phyloP scores from a whole-genome alignment of 1,284 basidiomycete genomes.

The Flammula alnicola region DNA sequence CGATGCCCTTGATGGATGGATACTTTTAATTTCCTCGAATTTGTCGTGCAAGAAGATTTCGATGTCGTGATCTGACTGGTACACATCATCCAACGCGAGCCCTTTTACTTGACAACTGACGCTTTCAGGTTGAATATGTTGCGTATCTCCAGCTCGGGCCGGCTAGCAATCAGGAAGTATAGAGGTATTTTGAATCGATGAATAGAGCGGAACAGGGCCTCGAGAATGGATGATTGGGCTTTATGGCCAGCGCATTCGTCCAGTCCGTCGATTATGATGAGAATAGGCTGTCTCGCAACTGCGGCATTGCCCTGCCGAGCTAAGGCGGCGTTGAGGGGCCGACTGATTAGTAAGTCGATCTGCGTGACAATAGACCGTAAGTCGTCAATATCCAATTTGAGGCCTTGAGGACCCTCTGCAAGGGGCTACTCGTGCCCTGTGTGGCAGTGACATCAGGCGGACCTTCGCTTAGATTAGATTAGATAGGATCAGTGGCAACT shows the following conservation, averaged over 20 bases:
- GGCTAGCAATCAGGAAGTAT: neutral
- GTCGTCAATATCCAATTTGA: too few species aligned
- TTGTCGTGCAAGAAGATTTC: neutral
- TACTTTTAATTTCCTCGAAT: neutral
- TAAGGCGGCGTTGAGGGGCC: neutral
- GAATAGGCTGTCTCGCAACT: neutral
- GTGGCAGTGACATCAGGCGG: too few species aligned
- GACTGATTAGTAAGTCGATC: neutral
- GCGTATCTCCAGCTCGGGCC: neutral
- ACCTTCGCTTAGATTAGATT: too few species aligned
- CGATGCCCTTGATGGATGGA: neutral
- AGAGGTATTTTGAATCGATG: neutral
- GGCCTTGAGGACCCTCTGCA: too few species aligned
- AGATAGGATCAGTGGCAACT: too few species aligned
- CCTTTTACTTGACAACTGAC: neutral
- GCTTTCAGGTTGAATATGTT: neutral
- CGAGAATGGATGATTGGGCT: neutral
- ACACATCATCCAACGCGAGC: neutral
- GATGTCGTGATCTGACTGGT: constrained; percentile 1
- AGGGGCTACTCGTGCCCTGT: too few species aligned
- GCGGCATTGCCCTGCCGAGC: neutral
- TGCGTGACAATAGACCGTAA: constrained; percentile 1
- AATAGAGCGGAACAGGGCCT: neutral
- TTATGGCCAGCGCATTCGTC: constrained; percentile 5
- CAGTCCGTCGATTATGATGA: constrained; percentile 7